Base-by-base conservation (phyloP, 192 early-diverging fungal genomes). In the Entophlyctis luteolus region DNA sequence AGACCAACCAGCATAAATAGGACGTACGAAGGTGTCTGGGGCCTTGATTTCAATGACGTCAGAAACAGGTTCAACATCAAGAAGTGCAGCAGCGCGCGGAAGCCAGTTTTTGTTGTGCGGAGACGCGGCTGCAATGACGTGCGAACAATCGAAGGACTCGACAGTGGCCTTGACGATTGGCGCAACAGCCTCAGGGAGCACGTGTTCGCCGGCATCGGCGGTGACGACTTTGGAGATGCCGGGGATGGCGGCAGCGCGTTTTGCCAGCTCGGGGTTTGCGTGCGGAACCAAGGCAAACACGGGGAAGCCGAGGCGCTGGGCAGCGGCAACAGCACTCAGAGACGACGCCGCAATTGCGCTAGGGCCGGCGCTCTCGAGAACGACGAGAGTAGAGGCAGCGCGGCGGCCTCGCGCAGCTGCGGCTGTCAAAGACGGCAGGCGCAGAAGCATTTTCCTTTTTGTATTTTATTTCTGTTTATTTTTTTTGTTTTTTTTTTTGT, bases 61-160 rank as follows among this genome's bases (percentile, higher is more conserved):
- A 16, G 96, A 94, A 46, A 98, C 79, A 72, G 88, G 89, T 70
- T 88, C 87, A 55, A 95, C 89, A 68, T 98, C 94, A 62, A 95
- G 76, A 20, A 95, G 71, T 22, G 96, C 96, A 35, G 93, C 93
- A 55, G 88, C 87, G n/a, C 96, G 88, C 25, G 96, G 96, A 71
- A 96, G 72, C 32, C 94, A 79, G 79, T 95, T 98, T 88, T 96
- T 96, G 36, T 92, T 93, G 71, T 90, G 91, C 6, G 94, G 88
- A 33, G 89, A 84, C 79, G 95, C 92, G 4, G 90, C 79, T 4
- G 91, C 90, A 50, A 98, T 77, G 47, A 98, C 79, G 75, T 98
- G 94, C 49, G 91, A 86, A 75, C 90, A 88, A 27, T 72, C 75
- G 31, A 79, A 72, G 55, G 85, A 81, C 77, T 91, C 87, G 62